Evolutionary conservation across 257 asterid genomes (phyloP).

Genomic region (Linaria vulgaris): DNA sequence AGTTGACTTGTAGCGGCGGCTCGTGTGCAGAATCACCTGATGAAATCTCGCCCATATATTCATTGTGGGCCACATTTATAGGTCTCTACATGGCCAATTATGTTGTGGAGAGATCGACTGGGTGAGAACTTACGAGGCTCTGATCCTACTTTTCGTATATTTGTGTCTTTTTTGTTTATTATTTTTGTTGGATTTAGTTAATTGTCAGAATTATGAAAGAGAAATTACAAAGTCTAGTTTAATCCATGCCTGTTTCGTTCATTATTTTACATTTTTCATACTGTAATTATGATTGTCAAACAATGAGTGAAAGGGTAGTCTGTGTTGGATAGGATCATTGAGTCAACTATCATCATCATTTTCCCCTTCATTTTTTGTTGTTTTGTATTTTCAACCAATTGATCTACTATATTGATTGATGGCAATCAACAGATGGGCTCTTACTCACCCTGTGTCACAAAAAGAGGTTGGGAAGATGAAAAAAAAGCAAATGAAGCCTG

Average conservation of each 20-base stretch:
- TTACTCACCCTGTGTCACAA: conserved; percentile 85
- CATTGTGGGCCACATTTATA: conserved; percentile 97
- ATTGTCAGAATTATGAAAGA: conserved; percentile 9
- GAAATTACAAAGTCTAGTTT: not conserved
- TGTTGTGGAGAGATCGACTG: conserved; percentile 96
- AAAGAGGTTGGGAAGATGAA: conserved; percentile 83
- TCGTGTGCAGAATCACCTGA: conserved; percentile 80
- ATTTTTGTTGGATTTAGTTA: conserved; percentile 7
- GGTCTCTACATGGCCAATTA: conserved; percentile 99
- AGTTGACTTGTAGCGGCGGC: conserved; percentile 81
- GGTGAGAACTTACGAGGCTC: conserved; percentile 56
- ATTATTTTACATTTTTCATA: no score
- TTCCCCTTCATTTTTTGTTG: not conserved
- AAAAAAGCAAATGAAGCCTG: conserved; percentile 91
- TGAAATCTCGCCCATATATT: conserved; percentile 95
- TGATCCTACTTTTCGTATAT: conserved; percentile 13
- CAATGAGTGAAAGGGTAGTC: conserved; percentile 12
- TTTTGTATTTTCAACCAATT: not conserved
- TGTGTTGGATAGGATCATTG: no score
- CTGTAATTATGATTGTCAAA: conserved; percentile 10
- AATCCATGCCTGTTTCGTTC: not conserved
- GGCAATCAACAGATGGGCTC: conserved; percentile 81
- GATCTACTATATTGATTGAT: conserved; percentile 6
- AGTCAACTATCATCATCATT: conserved; percentile 7
- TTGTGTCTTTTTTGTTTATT: not conserved